These are phyloP conservation scores for Septoria petroselini DNA, from an alignment of 2,329 filamentous ascomycete genomes.

Conservation along the genomic window DNA sequence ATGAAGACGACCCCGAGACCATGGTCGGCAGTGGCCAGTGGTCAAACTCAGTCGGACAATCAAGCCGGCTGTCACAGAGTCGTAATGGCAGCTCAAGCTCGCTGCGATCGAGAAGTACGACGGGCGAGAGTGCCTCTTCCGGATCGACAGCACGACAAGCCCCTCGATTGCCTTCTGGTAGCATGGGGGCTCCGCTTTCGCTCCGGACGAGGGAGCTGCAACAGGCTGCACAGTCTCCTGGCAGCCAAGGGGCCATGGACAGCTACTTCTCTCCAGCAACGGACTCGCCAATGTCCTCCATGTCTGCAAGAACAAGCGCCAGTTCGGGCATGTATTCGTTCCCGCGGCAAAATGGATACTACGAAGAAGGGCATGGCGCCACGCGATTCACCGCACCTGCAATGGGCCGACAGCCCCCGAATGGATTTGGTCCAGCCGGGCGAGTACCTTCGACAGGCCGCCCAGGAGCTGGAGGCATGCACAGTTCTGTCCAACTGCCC, in stretches of 20 bases:
- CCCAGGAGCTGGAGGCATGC: conserved; percentile 45
- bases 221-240: conserved; percentile 55
- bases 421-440: conserved; percentile 56
- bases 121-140: conserved; percentile 21
- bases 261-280: conserved; percentile 90
- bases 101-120: conserved; percentile 28
- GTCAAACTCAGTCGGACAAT: conserved; percentile 17
- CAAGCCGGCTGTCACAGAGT: conserved; percentile 22
- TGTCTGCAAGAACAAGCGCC: conserved; percentile 64
- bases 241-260: conserved; percentile 58
- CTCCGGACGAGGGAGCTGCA: conserved; percentile 62
- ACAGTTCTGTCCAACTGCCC: conserved; percentile 51
- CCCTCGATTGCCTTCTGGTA: conserved; percentile 67
- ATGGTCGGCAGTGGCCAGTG: conserved; percentile 40
- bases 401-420: conserved; percentile 73
- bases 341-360: conserved; percentile 65
- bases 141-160: conserved; percentile 51
- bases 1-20: conserved; percentile 50
- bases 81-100: conserved; percentile 27
- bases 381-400: conserved; percentile 81
- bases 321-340: conserved; percentile 73
- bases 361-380: conserved; percentile 63
- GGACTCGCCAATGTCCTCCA: conserved; percentile 72
- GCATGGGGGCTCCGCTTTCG: conserved; percentile 55
- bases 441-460: conserved; percentile 50